Base-by-base conservation (phyloP, 257 asterid species). In the Nicotiana obtusifolia region DNA sequence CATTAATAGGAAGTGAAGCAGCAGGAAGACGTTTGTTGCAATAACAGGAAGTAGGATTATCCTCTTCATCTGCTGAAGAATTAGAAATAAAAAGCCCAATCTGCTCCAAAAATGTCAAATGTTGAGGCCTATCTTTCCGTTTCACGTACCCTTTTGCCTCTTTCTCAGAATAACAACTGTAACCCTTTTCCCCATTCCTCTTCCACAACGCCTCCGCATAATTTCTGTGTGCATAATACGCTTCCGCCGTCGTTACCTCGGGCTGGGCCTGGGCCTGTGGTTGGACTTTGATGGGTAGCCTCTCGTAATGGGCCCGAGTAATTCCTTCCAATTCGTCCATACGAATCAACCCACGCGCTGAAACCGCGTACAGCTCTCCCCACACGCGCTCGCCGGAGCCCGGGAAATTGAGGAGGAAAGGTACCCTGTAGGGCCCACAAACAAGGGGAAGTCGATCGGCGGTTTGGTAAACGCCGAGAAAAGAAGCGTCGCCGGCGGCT, bases 261-360 rank as follows among this genome's bases (percentile, higher is more conserved):
- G 61, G 67, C 0, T 24, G 59, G 47, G 81, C 62, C 4, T 54
- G 11, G 20, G 7, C 19, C 7, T 52, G 57, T 76, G 78, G 15
- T 1, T 54, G 37, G 10, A 84, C 80, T 52, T 86, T 78, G 85
- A 93, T 86, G 31, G 95, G 94, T 0, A 89, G 83, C 82, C 98
- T 69, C 89, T 93, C 93, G 87, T 93, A 93, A 87, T 93, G 98
- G 44, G 91, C 94, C 4, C 82, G 53, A 59, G 81, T 80, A 14
- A 88, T 54, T 13, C 97, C 98, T 84, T 93, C 97, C 52, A 93
- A 87, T 8, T 93, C 98, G 85, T 93, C 98, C 92, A 93, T 92
- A 28, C 68, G 66, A 9, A 82, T 87, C 67, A 93, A 80, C 52
- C 90, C 94, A 0, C 86, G 65, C 13, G 85, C 10, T 0, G 97